Percentiles rank a stretch among this genome's conserved stretches.
Evolutionary conservation across 2,329 filamentous ascomycete species (phyloP).

Genomic region (Fusarium sp.): DNA sequence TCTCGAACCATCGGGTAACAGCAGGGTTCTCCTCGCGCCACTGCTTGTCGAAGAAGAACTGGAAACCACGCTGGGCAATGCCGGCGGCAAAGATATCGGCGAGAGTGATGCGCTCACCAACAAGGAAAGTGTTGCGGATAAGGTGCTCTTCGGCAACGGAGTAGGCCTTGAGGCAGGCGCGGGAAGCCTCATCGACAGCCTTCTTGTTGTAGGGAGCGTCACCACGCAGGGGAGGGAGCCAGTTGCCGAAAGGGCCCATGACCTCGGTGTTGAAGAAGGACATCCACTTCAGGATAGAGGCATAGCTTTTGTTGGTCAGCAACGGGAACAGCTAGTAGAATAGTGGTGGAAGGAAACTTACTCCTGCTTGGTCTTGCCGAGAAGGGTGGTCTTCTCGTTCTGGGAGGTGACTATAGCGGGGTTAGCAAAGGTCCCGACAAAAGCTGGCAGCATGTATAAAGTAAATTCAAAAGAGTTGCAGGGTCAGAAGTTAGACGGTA

Average conservation of each 20-base stretch:
- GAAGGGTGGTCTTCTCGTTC: conserved; percentile 99
- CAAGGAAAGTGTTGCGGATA: conserved; percentile 92
- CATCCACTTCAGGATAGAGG: conserved; percentile 98
- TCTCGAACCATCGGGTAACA: conserved; percentile 92
- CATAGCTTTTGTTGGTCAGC: conserved; percentile 67
- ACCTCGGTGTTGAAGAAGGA: conserved; percentile 95
- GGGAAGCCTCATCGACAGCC: conserved; percentile 81
- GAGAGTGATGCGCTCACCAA: conserved; percentile 96
- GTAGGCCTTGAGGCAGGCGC: conserved; percentile 73
- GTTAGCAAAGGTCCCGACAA: conserved; percentile 47
- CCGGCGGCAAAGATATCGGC: conserved; percentile 88
- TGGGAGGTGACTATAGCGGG: conserved; percentile 84
- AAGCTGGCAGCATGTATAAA: conserved; percentile 44
- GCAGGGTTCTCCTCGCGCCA: conserved; percentile 87
- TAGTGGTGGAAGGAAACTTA: conserved; percentile 54
- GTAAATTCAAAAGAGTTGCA: conserved; percentile 38
- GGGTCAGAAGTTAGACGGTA: conserved; percentile 84
- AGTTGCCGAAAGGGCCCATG: conserved; percentile 74
- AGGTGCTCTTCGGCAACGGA: conserved; percentile 86
- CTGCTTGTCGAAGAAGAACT: conserved; percentile 92
- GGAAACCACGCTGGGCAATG: conserved; percentile 86
- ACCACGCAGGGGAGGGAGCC: conserved; percentile 89
- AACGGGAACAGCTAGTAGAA: background rate
- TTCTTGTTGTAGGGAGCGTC: conserved; percentile 96
- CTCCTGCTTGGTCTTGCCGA: conserved; percentile 99